Evolutionary conservation across 306 rosid genomes (phyloP).

Genomic region (Phaseolus lunatus): DNA sequence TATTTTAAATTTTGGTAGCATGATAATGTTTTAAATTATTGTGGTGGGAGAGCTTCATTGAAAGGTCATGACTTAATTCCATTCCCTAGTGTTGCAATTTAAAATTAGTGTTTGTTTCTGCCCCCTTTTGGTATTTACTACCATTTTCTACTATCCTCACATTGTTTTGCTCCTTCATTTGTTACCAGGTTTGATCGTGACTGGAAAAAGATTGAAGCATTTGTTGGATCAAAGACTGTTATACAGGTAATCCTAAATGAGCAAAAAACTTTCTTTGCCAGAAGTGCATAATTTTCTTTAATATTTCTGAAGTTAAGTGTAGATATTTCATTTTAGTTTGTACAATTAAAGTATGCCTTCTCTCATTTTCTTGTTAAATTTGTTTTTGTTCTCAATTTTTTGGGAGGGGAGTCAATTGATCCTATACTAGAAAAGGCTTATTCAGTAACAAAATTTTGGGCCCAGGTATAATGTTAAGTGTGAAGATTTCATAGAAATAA

Average conservation of each 20-base stretch:
- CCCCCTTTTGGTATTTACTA: neutral
- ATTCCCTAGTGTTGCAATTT: constrained; percentile 2
- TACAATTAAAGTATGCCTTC: neutral
- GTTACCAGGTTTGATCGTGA: constrained; percentile 80
- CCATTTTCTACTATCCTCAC: neutral
- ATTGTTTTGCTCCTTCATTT: constrained; percentile 10
- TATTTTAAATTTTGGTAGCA: constrained; percentile 18
- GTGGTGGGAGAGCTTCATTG: constrained; percentile 10
- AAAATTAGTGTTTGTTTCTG: neutral
- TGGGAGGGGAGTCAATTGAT: constrained; percentile 13
- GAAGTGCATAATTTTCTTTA: neutral
- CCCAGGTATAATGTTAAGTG: neutral
- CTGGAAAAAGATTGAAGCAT: constrained; percentile 94
- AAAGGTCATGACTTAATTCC: constrained; percentile 2
- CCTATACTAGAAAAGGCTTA: constrained; percentile 16
- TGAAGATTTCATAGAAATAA: neutral
- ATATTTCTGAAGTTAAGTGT: neutral
- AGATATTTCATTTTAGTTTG: constrained; percentile 11
- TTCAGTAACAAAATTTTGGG: neutral
- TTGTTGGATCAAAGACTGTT: constrained; percentile 81
- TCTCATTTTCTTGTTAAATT: neutral
- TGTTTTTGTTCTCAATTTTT: neutral
- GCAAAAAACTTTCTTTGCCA: neutral
- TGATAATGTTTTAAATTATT: neutral
- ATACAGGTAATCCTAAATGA: constrained; percentile 66